These are phyloP conservation scores for Fusarium heterosporum DNA, from an alignment of 2,329 filamentous ascomycete genomes.

Conservation along the genomic window DNA sequence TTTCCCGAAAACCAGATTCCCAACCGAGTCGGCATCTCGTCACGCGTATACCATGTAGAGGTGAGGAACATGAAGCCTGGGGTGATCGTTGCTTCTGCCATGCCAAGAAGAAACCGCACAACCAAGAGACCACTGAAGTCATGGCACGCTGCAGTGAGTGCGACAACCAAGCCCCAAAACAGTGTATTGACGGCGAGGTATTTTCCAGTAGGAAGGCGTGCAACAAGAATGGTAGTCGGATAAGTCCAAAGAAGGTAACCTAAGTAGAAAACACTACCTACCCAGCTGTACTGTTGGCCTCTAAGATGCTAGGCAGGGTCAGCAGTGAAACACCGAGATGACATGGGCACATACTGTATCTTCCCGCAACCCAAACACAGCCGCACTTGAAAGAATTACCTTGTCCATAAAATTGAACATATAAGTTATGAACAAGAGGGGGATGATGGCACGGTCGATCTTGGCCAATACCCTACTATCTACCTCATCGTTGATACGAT, in stretches of 20 bases:
- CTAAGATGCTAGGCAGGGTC: conserved; percentile 38
- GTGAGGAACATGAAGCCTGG: conserved; percentile 68
- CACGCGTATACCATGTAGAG: conserved; percentile 67
- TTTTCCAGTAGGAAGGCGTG: conserved; percentile 60
- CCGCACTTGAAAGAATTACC: conserved; percentile 65
- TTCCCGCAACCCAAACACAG: conserved; percentile 66
- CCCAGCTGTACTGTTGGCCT: conserved; percentile 72
- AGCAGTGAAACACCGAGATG: background rate
- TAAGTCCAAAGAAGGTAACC: conserved; percentile 64
- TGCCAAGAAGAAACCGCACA: conserved; percentile 65
- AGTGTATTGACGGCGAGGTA: conserved; percentile 61
- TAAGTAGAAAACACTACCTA: conserved; percentile 58
- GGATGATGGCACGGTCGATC: conserved; percentile 67
- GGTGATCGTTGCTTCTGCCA: conserved; percentile 65
- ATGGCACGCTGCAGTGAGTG: conserved; percentile 58
- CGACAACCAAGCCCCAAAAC: conserved; percentile 63
- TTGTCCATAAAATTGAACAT: conserved; percentile 73
- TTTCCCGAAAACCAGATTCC: conserved; percentile 69
- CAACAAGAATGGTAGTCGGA: conserved; percentile 61
- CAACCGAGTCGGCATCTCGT: conserved; percentile 65
- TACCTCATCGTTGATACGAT: conserved; percentile 8
- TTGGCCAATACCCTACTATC: conserved; percentile 61
- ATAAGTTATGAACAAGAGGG: conserved; percentile 68
- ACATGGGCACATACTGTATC: conserved; percentile 53
- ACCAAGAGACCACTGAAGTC: conserved; percentile 63